These are phyloP conservation scores for Avicennia marina DNA, from an alignment of 257 asterid genomes.

Conservation along the genomic window DNA sequence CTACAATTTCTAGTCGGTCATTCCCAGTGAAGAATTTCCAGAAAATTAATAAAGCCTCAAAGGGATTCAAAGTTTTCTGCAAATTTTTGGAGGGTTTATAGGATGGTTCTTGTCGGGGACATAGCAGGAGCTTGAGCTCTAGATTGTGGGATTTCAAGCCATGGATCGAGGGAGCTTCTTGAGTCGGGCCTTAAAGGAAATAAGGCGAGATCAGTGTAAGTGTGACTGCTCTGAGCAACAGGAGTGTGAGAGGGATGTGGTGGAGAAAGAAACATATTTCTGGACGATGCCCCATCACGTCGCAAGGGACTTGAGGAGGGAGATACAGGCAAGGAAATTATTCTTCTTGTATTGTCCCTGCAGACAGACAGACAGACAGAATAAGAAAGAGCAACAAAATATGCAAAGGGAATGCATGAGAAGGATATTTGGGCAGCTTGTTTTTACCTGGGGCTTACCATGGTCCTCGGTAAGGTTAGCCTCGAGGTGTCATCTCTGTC, in stretches of 20 bases:
- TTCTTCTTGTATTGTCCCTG: constrained; percentile 67
- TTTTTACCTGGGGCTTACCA: constrained; percentile 43
- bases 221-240: constrained; percentile 46
- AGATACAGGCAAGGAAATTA: constrained; percentile 83
- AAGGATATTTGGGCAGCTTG: too few species aligned
- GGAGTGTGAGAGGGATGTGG: constrained; percentile 66
- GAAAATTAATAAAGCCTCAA: too few species aligned
- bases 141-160: constrained; percentile 57
- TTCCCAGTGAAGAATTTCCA: too few species aligned
- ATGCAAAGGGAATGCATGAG: not conserved
- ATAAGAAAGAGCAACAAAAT: too few species aligned
- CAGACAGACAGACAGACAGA: too few species aligned
- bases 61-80: not conserved
- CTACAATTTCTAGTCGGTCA: too few species aligned
- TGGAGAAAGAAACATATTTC: constrained; percentile 67
- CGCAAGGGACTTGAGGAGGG: constrained; percentile 85
- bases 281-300: constrained; percentile 47
- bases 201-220: constrained; percentile 36
- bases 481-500: constrained; percentile 42
- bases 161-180: constrained; percentile 53
- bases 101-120: constrained; percentile 55
- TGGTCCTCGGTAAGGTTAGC: constrained; percentile 28
- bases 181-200: constrained; percentile 48
- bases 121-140: constrained; percentile 51
- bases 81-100: constrained; percentile 26